These are phyloP conservation scores for Xenoacremonium recifei DNA, from an alignment of 2,329 filamentous ascomycete species.

Conservation along the genomic window DNA sequence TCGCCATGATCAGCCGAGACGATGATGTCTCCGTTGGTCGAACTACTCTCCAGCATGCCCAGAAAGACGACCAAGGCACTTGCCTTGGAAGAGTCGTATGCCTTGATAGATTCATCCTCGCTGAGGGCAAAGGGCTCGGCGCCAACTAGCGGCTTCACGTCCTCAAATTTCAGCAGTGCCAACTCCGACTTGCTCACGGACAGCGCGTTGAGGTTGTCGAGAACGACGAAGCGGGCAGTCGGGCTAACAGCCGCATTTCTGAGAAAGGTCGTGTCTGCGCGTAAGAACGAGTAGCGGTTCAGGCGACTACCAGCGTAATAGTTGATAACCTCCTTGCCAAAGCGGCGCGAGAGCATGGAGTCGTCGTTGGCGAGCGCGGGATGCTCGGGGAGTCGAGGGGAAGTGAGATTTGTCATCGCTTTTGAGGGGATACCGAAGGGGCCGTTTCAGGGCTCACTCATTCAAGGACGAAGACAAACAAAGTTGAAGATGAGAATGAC, in stretches of 20 bases:
- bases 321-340: constrained; percentile 77
- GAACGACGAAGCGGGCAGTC: constrained; percentile 69
- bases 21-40: constrained; percentile 38
- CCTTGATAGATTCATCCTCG: constrained; percentile 71
- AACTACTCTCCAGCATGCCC: constrained; percentile 68
- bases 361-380: constrained; percentile 46
- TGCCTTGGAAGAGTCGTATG: constrained; percentile 70
- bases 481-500: neutral
- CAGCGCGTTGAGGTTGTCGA: constrained; percentile 77
- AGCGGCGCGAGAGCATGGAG: constrained; percentile 72
- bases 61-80: constrained; percentile 78
- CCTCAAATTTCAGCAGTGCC: constrained; percentile 65
- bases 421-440: no score
- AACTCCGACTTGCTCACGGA: constrained; percentile 56
- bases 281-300: constrained; percentile 78
- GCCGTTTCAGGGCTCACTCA: no score
- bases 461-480: neutral
- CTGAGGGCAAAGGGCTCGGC: constrained; percentile 65
- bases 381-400: constrained; percentile 41
- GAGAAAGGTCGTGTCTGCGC: constrained; percentile 69
- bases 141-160: constrained; percentile 70
- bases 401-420: constrained; percentile 16
- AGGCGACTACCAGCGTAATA: constrained; percentile 79
- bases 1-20: constrained; percentile 53
- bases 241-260: constrained; percentile 64